Conservation (phyloP, 1,284 basidiomycete genomes). For the Pseudozyma sp. region DNA sequence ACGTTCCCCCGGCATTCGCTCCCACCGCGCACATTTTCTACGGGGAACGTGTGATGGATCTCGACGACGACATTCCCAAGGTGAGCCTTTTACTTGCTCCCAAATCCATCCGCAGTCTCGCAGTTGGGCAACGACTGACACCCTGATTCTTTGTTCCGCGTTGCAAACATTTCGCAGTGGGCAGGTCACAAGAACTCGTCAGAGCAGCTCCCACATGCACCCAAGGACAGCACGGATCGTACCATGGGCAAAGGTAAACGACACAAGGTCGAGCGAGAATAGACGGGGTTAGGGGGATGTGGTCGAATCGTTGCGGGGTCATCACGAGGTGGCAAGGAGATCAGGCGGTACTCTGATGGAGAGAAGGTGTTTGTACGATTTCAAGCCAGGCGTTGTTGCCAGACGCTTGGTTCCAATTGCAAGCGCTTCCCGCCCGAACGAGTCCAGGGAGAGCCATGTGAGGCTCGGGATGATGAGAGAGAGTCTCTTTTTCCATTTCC, state of each 20-base stretch:
- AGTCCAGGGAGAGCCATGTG: no score
- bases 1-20: constrained; percentile 35
- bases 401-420: no score
- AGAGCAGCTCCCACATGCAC: constrained; percentile 35
- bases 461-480: no score
- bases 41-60: constrained; percentile 43
- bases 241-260: constrained; percentile 47
- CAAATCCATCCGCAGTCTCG: background rate
- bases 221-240: constrained; percentile 24
- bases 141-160: no score
- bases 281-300: no score
- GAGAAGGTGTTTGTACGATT: no score
- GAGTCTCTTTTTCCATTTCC: no score
- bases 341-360: no score
- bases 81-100: constrained; percentile 3
- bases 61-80: constrained; percentile 51
- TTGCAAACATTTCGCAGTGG: constrained; percentile 15
- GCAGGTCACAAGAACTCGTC: constrained; percentile 39
- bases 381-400: no score
- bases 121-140: constrained; percentile 1
- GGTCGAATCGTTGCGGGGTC: no score
- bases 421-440: no score
- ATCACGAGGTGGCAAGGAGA: no score
- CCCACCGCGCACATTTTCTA: constrained; percentile 54
- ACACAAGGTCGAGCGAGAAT: constrained; percentile 29